Base-by-base conservation (phyloP, 2,329 filamentous ascomycete species). In the Phaeosphaeriaceae sp. region DNA sequence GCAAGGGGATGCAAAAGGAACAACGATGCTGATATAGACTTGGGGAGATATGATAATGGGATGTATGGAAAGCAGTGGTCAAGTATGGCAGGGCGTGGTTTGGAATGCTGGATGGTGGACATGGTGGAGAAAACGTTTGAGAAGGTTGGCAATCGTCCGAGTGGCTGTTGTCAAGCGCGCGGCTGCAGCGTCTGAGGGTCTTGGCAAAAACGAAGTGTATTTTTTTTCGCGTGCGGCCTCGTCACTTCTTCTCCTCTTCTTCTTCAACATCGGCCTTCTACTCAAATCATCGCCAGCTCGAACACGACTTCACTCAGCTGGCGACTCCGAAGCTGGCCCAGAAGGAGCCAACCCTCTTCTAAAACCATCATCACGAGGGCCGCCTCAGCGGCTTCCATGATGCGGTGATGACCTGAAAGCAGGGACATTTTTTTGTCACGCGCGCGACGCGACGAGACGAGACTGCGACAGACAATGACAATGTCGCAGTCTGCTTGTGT, bases 341-440 rank as follows among this genome's bases (percentile, higher is more conserved):
- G 87, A 90, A 76, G 67, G 79, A 81, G 67, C 68, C 67, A 75
- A 73, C 75, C 82, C 86, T 83, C 83, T 84, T 87, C 79, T 87
- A 90, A 90, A 90, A 90, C 87, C 87, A 87, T 90, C 82, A 83
- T 85, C 83, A 85, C 84, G 87, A 90, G 84, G 83, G 83, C 77
- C 80, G 76, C 77, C 72, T 74, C 74, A 68, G 77, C 72, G 77
- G 80, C 79, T 79, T 79, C 79, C 85, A 87, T 82, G 85, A 87
- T 78, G 73, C 77, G 83, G 76, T 82, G 84, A 85, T 83, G 83
- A 87, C 84, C 84, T 86, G 78, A 79, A 77, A 82, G 81, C 76
- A 81, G 83, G 79, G 73, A 86, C 83, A 85, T 74, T 61, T 53
- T 54, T 61, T 70, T 54, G 57, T 66, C 59, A 68, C 66, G 59